Conservation (phyloP, 2,329 filamentous ascomycete species). For the Diaporthe vexans region DNA sequence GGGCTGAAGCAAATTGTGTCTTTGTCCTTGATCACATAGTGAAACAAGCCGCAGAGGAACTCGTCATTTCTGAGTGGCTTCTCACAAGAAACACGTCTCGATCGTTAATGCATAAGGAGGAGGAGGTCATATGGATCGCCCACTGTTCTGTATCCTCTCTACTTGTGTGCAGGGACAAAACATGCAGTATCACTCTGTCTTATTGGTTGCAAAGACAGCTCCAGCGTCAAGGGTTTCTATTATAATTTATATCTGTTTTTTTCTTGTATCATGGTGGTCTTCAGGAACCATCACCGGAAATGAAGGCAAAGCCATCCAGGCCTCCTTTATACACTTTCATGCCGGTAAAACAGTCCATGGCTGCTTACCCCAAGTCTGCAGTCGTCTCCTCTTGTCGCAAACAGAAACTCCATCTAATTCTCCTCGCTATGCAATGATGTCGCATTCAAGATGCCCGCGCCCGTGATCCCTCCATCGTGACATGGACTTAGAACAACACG, state of each 20-base stretch:
- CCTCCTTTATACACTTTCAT: neutral
- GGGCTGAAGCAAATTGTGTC: neutral
- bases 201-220: neutral
- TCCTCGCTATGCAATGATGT: conserved; percentile 53
- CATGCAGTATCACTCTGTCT: neutral
- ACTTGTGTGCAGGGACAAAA: neutral
- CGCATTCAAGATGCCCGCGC: conserved; percentile 72
- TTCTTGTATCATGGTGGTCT: neutral
- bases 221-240: neutral
- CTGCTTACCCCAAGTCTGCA: neutral
- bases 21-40: neutral
- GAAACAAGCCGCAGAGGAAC: neutral
- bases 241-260: neutral
- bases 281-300: neutral
- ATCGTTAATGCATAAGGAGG: no score
- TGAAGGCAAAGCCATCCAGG: neutral
- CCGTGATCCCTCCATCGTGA: conserved; percentile 73
- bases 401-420: conserved; percentile 20
- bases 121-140: neutral
- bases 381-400: neutral
- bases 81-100: neutral
- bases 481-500: conserved; percentile 67
- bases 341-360: neutral
- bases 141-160: neutral
- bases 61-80: no score